These are phyloP conservation scores for Neoboletus subvelutipes DNA, from an alignment of 768 basidiomycete species.

Conservation along the genomic window DNA sequence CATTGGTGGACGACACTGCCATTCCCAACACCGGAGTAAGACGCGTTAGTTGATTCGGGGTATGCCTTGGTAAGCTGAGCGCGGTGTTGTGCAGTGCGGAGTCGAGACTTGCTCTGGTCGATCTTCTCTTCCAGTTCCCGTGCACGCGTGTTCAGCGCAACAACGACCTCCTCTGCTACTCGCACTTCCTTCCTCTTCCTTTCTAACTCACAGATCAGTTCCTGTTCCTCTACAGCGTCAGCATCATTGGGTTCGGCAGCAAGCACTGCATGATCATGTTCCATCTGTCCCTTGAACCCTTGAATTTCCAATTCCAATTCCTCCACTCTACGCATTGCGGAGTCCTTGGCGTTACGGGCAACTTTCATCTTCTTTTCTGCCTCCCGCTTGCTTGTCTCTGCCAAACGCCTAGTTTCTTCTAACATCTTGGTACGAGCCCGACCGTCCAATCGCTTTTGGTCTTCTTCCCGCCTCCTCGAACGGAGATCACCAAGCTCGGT, in stretches of 20 bases:
- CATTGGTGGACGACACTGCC: slow-evolving; percentile 5
- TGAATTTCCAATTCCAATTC: slow-evolving; percentile 62
- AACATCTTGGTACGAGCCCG: slow-evolving; percentile 81
- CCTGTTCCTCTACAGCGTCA: slow-evolving; percentile 47
- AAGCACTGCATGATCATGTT: slow-evolving; percentile 54
- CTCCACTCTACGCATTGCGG: slow-evolving; percentile 54
- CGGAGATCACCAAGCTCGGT: slow-evolving; percentile 71
- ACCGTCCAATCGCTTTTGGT: slow-evolving; percentile 70
- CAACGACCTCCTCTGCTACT: slow-evolving; percentile 64
- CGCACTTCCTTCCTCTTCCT: slow-evolving; percentile 54
- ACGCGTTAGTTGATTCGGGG: slow-evolving; percentile 23
- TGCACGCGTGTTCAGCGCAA: slow-evolving; percentile 60
- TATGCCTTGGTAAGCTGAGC: slow-evolving; percentile 46
- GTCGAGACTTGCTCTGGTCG: slow-evolving; percentile 56
- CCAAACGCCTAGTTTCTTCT: slow-evolving; percentile 82
- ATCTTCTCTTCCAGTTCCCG: slow-evolving; percentile 75
- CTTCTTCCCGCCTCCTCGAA: slow-evolving; percentile 78
- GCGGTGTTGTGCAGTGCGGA: slow-evolving; percentile 58
- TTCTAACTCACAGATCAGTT: slow-evolving; percentile 46
- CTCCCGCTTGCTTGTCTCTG: slow-evolving; percentile 78
- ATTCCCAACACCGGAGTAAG: slow-evolving; percentile 6
- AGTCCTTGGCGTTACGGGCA: slow-evolving; percentile 64
- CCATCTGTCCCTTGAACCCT: slow-evolving; percentile 51
- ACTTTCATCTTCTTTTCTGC: slow-evolving; percentile 84
- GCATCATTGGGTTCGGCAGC: slow-evolving; percentile 43